Percentiles rank a stretch among this genome's conserved stretches.
These are phyloP conservation scores for Lophiotrema nucula DNA, from an alignment of 495 filamentous ascomycete genomes.

Conservation along the genomic window DNA sequence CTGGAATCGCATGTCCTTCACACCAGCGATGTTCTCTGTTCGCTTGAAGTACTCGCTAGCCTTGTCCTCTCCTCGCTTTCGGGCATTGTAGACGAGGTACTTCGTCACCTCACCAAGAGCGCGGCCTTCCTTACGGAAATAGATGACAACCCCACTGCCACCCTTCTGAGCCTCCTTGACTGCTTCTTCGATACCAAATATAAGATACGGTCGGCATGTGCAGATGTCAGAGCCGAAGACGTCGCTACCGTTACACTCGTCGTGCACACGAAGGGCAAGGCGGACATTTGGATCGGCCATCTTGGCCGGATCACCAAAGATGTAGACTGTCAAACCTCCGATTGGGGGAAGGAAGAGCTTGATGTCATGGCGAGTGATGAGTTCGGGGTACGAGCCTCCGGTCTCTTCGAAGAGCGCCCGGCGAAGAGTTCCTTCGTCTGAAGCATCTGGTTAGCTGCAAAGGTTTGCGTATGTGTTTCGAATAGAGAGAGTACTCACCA, in stretches of 20 bases:
- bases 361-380: constrained; percentile 90
- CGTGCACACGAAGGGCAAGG: constrained; percentile 88
- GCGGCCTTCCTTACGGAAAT: constrained; percentile 97
- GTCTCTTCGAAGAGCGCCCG: constrained; percentile 91
- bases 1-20: constrained; percentile 98
- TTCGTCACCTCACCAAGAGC: constrained; percentile 98
- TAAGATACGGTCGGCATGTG: constrained; percentile 94
- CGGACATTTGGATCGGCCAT: constrained; percentile 84
- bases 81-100: constrained; percentile 94
- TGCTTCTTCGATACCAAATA: constrained; percentile 94
- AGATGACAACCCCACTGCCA: constrained; percentile 94
- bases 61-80: constrained; percentile 77
- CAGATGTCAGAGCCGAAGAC: constrained; percentile 99
- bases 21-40: constrained; percentile 95
- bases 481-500: constrained; percentile 46
- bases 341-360: constrained; percentile 96
- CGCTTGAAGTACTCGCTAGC: constrained; percentile 97
- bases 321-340: constrained; percentile 93
- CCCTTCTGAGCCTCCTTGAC: constrained; percentile 95
- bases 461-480: background rate
- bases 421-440: constrained; percentile 82
- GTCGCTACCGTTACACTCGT: constrained; percentile 95
- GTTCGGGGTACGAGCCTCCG: constrained; percentile 84
- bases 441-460: background rate
- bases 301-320: constrained; percentile 90